Base-by-base conservation (phyloP, 129 eudicot species). In the Centella asiatica region DNA sequence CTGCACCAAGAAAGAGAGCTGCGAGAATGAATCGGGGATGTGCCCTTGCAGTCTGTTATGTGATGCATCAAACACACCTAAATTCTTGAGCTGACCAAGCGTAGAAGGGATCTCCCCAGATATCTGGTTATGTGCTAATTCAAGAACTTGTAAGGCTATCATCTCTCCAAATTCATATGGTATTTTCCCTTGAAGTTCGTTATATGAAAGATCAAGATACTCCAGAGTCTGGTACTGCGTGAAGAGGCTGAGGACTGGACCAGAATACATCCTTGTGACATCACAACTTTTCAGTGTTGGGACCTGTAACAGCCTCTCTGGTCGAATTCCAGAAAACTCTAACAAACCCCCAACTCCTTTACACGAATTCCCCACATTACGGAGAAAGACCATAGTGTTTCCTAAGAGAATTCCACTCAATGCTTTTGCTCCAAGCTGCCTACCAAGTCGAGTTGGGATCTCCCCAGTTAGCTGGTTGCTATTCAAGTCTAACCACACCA, bases 161-260 rank as follows among this genome's bases (percentile, higher is more conserved):
- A 90, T 87, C 18, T 90, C 94, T 12, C 98, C 98, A 61, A 90
- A 83, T 63, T 77, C 95, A 80, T 84, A 84, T 1, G 98, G 95
- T 31, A 90, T 83, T 51, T 62, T 80, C 44, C 98, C 98, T 1
- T 69, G 72, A 48, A 90, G 84, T 69, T 84, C 83, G 60, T 90
- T 90, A 68, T 86, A 90, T 12, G 97, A 90, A 71, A 90, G 86
- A 77, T 90, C 97, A 67, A 90, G 97, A 70, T 90, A 90, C 80
- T 90, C 97, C 45, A 90, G 76, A 6, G 97, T 90, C 56, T 90
- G 94, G 60, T 90, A 86, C 42, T 81, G 87, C 0, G 97, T 90
- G 66, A 90, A 90, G 20, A 76, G 69, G 57, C 95, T 86, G 47
- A 90, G 71, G 66, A 90, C 85, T 0, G 95, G 80, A n/a, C 97